Conservation (phyloP, 108 stramenopile genomes). For the Nannochloropsis granulata region DNA sequence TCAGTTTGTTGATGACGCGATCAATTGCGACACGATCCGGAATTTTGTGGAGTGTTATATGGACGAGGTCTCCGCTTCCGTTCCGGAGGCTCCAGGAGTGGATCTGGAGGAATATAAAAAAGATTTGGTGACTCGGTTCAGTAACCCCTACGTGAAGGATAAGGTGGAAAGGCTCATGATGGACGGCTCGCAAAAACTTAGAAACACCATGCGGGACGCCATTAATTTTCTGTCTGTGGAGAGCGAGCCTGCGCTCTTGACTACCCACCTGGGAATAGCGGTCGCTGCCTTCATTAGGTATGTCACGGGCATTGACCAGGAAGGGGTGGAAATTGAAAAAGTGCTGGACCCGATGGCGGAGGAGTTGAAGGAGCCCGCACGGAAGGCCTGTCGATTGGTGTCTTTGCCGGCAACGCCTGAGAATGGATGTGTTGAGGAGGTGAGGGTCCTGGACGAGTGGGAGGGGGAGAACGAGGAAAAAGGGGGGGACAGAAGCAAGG, state of each 20-base stretch:
- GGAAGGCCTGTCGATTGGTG: not conserved
- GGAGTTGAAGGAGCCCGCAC: not conserved
- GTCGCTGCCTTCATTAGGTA: not conserved
- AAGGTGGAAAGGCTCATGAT: constrained; percentile 36
- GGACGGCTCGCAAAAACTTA: constrained; percentile 41
- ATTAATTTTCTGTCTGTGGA: not conserved
- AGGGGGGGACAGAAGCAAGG: not conserved
- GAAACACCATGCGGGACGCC: constrained; percentile 30
- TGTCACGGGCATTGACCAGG: not conserved
- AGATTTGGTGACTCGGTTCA: constrained; percentile 39
- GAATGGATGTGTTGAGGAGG: not conserved
- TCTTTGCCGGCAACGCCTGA: not conserved
- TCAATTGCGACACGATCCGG: not conserved
- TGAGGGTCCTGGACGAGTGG: not conserved
- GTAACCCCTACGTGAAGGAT: constrained; percentile 51
- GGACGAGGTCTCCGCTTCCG: constrained; percentile 37
- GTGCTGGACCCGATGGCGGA: not conserved
- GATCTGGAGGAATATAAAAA: constrained; percentile 33
- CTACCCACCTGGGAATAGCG: not conserved
- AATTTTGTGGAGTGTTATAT: constrained; percentile 19
- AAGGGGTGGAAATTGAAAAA: not conserved
- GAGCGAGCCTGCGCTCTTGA: not conserved
- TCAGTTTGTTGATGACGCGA: not conserved
- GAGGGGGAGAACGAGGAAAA: not conserved
- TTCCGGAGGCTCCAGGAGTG: constrained; percentile 42